Conservation (phyloP, 768 basidiomycete species). For the Rhizopogon vulgaris region DNA sequence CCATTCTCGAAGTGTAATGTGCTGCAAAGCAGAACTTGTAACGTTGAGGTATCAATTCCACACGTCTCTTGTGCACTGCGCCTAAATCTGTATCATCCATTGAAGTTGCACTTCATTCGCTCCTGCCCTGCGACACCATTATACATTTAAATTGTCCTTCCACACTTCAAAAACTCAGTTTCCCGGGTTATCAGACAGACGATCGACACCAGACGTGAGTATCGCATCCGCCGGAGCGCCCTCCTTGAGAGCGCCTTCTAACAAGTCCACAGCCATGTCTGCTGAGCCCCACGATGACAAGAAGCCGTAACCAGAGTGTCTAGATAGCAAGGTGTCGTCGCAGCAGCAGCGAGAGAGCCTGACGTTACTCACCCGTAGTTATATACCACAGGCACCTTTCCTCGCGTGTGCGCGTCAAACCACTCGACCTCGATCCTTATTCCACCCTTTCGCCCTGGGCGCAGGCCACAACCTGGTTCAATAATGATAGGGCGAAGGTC, state of each 20-base stretch:
- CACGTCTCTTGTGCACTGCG: not conserved
- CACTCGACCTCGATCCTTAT: conserved; percentile 50
- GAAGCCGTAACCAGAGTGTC: conserved; percentile 61
- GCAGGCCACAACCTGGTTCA: conserved; percentile 54
- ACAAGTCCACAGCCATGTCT: conserved; percentile 37
- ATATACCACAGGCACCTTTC: conserved; percentile 44
- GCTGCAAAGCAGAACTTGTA: no score
- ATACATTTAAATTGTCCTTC: not conserved
- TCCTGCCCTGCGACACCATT: not conserved
- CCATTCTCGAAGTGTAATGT: no score
- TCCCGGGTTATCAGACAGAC: not conserved
- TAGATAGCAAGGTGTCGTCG: conserved; percentile 11
- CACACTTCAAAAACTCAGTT: not conserved
- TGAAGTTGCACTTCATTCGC: not conserved
- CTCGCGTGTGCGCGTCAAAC: conserved; percentile 23
- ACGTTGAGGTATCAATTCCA: not conserved
- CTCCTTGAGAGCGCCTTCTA: conserved; percentile 34
- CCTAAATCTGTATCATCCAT: not conserved
- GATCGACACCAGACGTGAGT: not conserved
- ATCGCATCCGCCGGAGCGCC: not conserved
- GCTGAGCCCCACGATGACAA: conserved; percentile 66
- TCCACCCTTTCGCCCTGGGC: conserved; percentile 65
- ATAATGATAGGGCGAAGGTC: conserved; percentile 44
- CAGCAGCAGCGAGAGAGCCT: not conserved
- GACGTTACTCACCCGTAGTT: conserved; percentile 53